Base-by-base conservation (phyloP, 2,329 filamentous ascomycete species). In the Triangularia setosa region DNA sequence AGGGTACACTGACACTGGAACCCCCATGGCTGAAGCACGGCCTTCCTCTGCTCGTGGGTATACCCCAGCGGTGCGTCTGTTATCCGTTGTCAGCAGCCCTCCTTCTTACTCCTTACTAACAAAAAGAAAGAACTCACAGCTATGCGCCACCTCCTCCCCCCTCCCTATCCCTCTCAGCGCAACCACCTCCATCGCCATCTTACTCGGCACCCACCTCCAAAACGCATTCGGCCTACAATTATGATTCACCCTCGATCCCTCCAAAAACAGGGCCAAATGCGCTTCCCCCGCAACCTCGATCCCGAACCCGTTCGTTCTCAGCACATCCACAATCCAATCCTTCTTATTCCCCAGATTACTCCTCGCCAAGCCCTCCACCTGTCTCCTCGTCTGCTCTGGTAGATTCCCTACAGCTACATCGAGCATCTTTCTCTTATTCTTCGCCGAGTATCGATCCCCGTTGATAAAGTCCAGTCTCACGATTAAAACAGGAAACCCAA, bases 231-330 rank as follows among this genome's bases (percentile, higher is more conserved):
- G 69, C 12, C 64, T 67, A 33, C 71, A 72, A 24, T 69, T 66
- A 27, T 72, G 71, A 54, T 72, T 72, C 18, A 69, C 62, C 53
- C 70, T 67, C 69, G 70, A 72, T 9, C 67, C 70, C 16, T 69
- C 68, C 0, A 67, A 21, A 21, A 69, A 71, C 25, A 74, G 30
- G 0, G 67, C 70, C 60, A 72, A 67, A 60, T 74, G 69, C 8
- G 66, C 65, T 3, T 69, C 67, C 3, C 69, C 72, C 4, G 66
- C 69, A 27, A 74, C 58, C 23, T 74, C 72, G 27, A 74, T 58
- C 1, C 69, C 69, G 57, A 73, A 74, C 12, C 69, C 70, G 40
- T 73, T 74, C 12, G 70, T 72, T 24, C 63, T 66, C 16, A 74
- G 40, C 5, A 70, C 65, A 57, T 74, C 69, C 53, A 71, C 59